Evolutionary conservation across 1,284 basidiomycete species (phyloP), one percentile per base, ranked within the genome.

Genomic region (Albatrellus sp.): DNA sequence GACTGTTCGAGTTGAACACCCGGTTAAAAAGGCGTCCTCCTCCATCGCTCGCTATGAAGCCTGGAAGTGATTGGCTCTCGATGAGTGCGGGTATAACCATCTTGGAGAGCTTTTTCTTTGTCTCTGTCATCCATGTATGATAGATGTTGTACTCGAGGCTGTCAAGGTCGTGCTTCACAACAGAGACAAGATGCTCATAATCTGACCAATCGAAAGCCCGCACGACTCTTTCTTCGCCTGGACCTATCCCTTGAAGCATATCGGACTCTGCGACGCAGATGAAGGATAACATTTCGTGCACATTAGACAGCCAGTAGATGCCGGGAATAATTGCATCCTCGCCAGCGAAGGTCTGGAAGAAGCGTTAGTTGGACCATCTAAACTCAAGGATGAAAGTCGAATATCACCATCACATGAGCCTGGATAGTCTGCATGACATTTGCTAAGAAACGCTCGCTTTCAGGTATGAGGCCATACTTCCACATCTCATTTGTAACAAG

Each of bases 401-500:
- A 85, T 24, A 24, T 56, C 51, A 92, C 92, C 93, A 98, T 98
- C 52, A 98, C 92, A 65, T 98, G 91, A 34, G 85, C 77, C 68
- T 99, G 96, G 50, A 99, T 87, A 13, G 86, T 89, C 63, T 98
- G 93, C 94, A 98, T 98, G 46, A 98, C 90, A 58, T 97, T 98
- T 34, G 96, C 96, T 48, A 99, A 72, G 77, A 98, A 98, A 33
- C 93, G 75, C 63, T 98, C 96, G 63, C 91, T 96, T 63, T 98
- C 94, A 20, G 83, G 76, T 54, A 98, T 97, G 56, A 99, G 78
- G 24, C 93, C 92, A 57, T 97, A 91, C 67, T 98, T 98, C 96
- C 96, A 99, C 94, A 98, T 98, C 66, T 98, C 96, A 63, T 98
- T 99, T 16, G 92, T 96, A 48, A 97, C 86, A 42, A 98, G 70